These are phyloP conservation scores for Lenwebbia sp. DNA, from an alignment of 345 rosid genomes.

Conservation along the genomic window DNA sequence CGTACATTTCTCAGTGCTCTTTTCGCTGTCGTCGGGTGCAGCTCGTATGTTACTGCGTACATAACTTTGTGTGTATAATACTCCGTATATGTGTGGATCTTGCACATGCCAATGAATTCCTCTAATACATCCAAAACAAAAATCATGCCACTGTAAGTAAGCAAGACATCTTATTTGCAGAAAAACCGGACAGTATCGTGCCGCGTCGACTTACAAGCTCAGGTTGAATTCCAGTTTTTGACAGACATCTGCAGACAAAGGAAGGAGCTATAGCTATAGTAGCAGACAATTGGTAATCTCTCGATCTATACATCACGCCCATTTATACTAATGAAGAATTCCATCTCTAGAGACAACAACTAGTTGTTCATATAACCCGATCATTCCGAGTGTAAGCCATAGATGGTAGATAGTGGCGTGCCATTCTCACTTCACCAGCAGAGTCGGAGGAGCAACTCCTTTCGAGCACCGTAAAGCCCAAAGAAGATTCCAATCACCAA, in stretches of 20 bases:
- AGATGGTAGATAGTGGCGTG: neutral
- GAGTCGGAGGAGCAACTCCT: neutral
- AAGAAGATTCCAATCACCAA: neutral
- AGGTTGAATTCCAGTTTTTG: neutral
- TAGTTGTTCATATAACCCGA: neutral
- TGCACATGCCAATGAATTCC: neutral
- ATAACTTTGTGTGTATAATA: neutral
- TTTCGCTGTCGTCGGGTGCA: neutral
- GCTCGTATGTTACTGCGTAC: neutral
- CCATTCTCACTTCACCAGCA: neutral
- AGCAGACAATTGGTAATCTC: neutral
- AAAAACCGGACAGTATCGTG: neutral
- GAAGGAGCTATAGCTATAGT: neutral
- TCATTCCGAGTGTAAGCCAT: neutral
- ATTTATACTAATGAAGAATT: neutral
- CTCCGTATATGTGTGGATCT: neutral
- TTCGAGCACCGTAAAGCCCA: neutral
- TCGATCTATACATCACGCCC: neutral
- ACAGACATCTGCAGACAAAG: neutral
- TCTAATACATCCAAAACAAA: neutral
- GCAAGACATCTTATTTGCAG: neutral
- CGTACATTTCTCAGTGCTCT: neutral
- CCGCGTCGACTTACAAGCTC: neutral
- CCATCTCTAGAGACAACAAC: neutral
- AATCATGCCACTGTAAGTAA: neutral